These are phyloP conservation scores for Ligustrum vulgare DNA, from an alignment of 257 asterid species.

Conservation along the genomic window DNA sequence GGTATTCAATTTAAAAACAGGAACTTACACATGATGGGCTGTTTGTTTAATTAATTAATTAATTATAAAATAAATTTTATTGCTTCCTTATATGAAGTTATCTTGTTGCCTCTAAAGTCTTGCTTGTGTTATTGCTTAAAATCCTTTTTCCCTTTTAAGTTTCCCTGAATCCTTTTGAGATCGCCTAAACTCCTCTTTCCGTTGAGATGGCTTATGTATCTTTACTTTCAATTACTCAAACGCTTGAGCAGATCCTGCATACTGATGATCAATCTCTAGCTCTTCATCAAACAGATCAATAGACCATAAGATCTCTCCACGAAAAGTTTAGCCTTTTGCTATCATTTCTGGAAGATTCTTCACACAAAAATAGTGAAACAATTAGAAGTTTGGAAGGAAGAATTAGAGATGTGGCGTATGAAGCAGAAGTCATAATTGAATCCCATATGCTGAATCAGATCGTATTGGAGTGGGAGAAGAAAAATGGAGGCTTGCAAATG, in stretches of 20 bases:
- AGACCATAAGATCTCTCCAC: neutral
- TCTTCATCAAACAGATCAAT: neutral
- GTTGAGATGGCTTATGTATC: neutral
- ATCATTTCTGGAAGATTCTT: neutral
- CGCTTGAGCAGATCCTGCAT: neutral
- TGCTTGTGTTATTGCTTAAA: too few relatives aligned
- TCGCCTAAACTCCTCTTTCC: too few relatives aligned
- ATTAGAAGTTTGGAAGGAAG: neutral
- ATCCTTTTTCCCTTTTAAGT: too few relatives aligned
- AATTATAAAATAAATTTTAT: too few relatives aligned
- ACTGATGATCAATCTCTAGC: neutral
- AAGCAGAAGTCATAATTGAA: neutral
- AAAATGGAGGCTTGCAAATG: neutral
- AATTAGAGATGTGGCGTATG: neutral
- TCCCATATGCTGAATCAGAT: neutral
- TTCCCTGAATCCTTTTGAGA: too few relatives aligned
- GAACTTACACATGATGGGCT: too few relatives aligned
- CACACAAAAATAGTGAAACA: neutral
- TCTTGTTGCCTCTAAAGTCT: too few relatives aligned
- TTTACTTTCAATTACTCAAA: neutral
- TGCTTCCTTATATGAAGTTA: too few relatives aligned
- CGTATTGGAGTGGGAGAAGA: neutral
- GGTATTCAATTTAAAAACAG: too few relatives aligned
- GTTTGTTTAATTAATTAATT: too few relatives aligned
- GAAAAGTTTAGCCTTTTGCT: neutral